A percentile compares a stretch with the other conserved stretches of the same genome.
Conservation (phyloP, 306 rosid species). For the Vicia sativa region DNA sequence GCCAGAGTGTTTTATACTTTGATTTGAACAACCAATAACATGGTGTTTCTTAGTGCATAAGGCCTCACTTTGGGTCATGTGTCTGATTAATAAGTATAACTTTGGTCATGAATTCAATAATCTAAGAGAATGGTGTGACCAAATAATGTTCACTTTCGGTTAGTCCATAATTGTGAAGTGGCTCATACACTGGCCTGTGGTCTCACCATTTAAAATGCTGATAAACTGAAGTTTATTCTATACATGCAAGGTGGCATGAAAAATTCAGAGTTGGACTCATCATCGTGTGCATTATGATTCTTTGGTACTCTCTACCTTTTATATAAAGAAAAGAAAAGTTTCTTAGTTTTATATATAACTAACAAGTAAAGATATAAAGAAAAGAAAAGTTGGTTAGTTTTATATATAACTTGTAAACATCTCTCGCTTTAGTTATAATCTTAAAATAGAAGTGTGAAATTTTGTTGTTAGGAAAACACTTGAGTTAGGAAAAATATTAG, state of each 20-base stretch:
- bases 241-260: constrained; percentile 36
- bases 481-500: too few relatives aligned
- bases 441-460: too few relatives aligned
- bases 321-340: constrained; percentile 19
- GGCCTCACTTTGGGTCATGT: constrained; percentile 51
- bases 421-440: too few relatives aligned
- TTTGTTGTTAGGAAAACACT: too few relatives aligned
- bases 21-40: constrained; percentile 39
- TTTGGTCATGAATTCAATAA: constrained; percentile 37
- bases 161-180: constrained; percentile 38
- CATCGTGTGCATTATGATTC: constrained; percentile 44
- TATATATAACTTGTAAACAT: constrained; percentile 4
- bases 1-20: constrained; percentile 64
- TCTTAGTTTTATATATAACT: constrained; percentile 27
- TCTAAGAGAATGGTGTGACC: constrained; percentile 43
- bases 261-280: constrained; percentile 43
- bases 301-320: constrained; percentile 31
- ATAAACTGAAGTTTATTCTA: constrained; percentile 27
- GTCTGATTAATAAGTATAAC: constrained; percentile 43
- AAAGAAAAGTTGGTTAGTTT: constrained; percentile 32
- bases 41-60: constrained; percentile 50
- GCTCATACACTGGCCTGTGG: constrained; percentile 38
- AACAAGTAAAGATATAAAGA: not conserved
- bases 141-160: constrained; percentile 48
- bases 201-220: constrained; percentile 53